Percentiles rank a stretch among this genome's conserved stretches.
phyloP scores from a whole-genome alignment of 2,329 filamentous ascomycete species.

The Stemphylium vesicarium region DNA sequence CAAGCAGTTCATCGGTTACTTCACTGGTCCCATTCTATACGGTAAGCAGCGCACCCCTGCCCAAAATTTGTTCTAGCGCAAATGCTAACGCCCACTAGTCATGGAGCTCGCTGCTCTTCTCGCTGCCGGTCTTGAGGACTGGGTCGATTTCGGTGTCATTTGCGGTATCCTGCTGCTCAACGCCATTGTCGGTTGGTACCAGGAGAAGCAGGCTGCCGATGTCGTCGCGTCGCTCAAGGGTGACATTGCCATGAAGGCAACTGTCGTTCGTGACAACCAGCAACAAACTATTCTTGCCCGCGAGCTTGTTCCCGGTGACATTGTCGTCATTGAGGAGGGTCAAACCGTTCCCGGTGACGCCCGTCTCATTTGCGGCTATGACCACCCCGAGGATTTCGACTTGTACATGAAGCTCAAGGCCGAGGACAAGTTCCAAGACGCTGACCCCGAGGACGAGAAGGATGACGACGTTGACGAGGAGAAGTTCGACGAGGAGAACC shows the following conservation, averaged over 20 bases:
- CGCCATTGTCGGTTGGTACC: slow-evolving; percentile 79
- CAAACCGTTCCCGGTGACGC: slow-evolving; percentile 72
- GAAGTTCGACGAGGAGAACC: slow-evolving; percentile 60
- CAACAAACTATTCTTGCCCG: slow-evolving; percentile 74
- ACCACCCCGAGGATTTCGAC: slow-evolving; percentile 69
- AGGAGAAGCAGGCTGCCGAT: slow-evolving; percentile 81
- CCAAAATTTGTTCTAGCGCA: slow-evolving; percentile 16
- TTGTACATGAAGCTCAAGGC: slow-evolving; percentile 69
- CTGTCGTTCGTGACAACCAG: slow-evolving; percentile 70
- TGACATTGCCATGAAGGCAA: slow-evolving; percentile 77
- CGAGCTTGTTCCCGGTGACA: slow-evolving; percentile 78
- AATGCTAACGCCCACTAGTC: slow-evolving; percentile 53
- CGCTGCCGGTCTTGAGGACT: slow-evolving; percentile 75
- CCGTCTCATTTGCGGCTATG: slow-evolving; percentile 75
- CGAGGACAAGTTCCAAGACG: slow-evolving; percentile 59
- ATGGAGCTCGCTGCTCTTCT: slow-evolving; percentile 79
- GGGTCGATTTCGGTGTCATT: slow-evolving; percentile 78
- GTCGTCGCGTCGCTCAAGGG: slow-evolving; percentile 71
- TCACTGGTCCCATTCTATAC: slow-evolving; percentile 78
- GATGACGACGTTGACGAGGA: slow-evolving; percentile 66
- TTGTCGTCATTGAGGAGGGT: slow-evolving; percentile 76
- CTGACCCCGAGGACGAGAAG: slow-evolving; percentile 66
- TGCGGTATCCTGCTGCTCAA: slow-evolving; percentile 77
- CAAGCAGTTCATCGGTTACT: slow-evolving; percentile 76
- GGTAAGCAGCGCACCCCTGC: slow-evolving; percentile 58